Percentiles rank a stretch among this genome's conserved stretches.
These are phyloP conservation scores for Talaromyces sp. DNA, from an alignment of 2,329 filamentous ascomycete genomes.

Conservation along the genomic window DNA sequence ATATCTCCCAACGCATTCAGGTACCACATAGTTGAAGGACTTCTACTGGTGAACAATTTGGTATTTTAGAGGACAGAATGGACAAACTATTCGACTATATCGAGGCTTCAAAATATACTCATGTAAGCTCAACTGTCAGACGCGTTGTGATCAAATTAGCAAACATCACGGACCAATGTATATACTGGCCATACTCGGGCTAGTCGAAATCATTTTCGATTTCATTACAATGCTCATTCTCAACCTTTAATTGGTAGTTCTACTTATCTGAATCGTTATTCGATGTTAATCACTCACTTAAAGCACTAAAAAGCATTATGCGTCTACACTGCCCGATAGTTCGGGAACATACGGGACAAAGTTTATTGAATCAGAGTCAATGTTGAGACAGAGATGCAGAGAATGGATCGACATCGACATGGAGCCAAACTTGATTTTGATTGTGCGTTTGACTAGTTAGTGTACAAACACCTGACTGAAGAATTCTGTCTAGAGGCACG, in stretches of 20 bases:
- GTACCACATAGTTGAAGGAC: neutral
- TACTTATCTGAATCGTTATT: neutral
- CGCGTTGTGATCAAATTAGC: too few relatives aligned
- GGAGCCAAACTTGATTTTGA: neutral
- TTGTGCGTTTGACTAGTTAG: neutral
- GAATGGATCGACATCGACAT: neutral
- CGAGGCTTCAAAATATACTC: neutral
- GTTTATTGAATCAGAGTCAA: neutral
- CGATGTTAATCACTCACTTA: neutral
- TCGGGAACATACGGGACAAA: slow-evolving; percentile 4
- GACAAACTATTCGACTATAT: too few relatives aligned
- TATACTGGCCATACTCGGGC: too few relatives aligned
- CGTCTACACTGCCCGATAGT: neutral
- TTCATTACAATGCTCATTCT: neutral
- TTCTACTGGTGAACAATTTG: too few relatives aligned
- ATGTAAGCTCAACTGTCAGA: too few relatives aligned
- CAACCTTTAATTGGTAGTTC: neutral
- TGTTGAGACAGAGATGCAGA: neutral
- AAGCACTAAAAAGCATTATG: neutral
- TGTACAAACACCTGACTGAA: neutral
- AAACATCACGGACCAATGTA: too few relatives aligned
- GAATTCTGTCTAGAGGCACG: neutral
- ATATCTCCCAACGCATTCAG: neutral
- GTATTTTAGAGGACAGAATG: too few relatives aligned
- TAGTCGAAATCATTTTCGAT: neutral